Evolutionary conservation across 2,329 filamentous ascomycete species (phyloP).

Genomic region (Pestalotiopsis fici): DNA sequence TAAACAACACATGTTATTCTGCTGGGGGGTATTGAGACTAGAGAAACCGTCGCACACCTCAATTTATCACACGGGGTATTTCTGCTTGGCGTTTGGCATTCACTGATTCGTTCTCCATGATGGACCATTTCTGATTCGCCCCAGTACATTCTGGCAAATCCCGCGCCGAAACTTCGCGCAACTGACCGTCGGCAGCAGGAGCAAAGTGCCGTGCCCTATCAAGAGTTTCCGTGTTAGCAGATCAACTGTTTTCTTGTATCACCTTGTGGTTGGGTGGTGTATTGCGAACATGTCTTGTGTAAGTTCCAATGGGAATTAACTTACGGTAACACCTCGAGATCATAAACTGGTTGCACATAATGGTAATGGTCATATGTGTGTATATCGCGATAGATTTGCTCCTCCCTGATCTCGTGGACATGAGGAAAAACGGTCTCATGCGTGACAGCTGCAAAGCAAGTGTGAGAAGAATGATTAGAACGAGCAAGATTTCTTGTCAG

Average conservation of each 20-base stretch:
- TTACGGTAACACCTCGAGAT: constrained; percentile 29
- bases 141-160: constrained; percentile 17
- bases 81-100: not conserved
- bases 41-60: not conserved
- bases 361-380: constrained; percentile 34
- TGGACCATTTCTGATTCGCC: constrained; percentile 16
- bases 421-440: constrained; percentile 30
- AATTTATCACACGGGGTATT: not conserved
- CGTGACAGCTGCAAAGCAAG: constrained; percentile 24
- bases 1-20: no score
- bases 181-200: constrained; percentile 13
- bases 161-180: constrained; percentile 20
- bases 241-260: not conserved
- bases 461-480: not conserved
- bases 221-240: not conserved
- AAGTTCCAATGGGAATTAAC: not conserved
- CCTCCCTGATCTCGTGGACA: constrained; percentile 27
- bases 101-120: not conserved
- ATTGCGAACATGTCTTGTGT: no score
- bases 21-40: not conserved
- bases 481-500: not conserved
- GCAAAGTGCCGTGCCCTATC: constrained; percentile 29
- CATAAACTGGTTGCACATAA: constrained; percentile 31
- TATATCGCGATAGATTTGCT: constrained; percentile 33
- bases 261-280: no score